A percentile compares a stretch with the other conserved stretches of the same genome.
phyloP scores from a whole-genome alignment of 176 grass and related monocot genomes.

The Urochloa ruziziensis region DNA sequence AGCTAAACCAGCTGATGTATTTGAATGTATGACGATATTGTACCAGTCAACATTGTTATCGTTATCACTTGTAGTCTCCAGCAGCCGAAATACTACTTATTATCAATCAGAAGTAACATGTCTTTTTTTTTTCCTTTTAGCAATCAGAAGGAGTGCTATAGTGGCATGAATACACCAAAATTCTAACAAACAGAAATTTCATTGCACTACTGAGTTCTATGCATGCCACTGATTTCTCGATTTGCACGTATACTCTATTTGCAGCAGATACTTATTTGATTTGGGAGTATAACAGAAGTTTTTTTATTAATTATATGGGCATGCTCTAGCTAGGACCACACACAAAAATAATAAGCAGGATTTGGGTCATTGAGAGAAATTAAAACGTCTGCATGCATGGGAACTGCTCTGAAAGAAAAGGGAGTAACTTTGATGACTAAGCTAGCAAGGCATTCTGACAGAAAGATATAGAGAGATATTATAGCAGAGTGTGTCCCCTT shows the following conservation, averaged over 20 bases:
- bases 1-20: not conserved
- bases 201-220: not conserved
- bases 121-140: no score
- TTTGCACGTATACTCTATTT: no score
- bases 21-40: not conserved
- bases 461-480: slow-evolving; percentile 15
- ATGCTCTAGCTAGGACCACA: not conserved
- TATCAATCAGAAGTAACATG: no score
- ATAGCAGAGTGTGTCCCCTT: not conserved
- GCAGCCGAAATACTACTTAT: not conserved
- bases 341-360: not conserved
- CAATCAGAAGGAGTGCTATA: not conserved
- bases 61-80: not conserved
- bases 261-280: no score
- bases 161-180: not conserved
- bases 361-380: not conserved
- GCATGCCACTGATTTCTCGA: not conserved
- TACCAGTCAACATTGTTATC: not conserved
- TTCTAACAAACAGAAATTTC: not conserved
- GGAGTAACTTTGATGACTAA: slow-evolving; percentile 4
- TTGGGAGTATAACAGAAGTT: not conserved
- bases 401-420: not conserved
- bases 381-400: not conserved
- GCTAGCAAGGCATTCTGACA: not conserved
- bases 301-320: not conserved